phyloP scores from a whole-genome alignment of 495 filamentous ascomycete species.

The Penicillium steckii region DNA sequence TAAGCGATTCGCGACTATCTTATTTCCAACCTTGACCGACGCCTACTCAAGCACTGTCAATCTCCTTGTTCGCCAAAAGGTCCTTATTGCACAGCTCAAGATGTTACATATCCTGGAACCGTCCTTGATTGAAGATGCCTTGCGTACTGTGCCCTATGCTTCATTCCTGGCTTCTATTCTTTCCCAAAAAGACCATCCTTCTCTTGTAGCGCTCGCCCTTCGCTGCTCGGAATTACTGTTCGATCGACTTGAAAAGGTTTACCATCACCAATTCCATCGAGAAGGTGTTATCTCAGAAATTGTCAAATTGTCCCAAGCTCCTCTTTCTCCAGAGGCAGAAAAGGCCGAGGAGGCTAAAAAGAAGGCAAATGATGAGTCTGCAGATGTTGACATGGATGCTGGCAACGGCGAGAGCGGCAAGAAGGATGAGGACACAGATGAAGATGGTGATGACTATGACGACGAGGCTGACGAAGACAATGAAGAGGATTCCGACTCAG shows the following conservation, averaged over 20 bases:
- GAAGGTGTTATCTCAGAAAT: conserved; percentile 97
- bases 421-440: conserved; percentile 53
- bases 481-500: conserved; percentile 69
- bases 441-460: conserved; percentile 58
- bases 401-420: conserved; percentile 26
- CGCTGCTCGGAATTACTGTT: conserved; percentile 87
- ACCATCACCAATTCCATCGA: conserved; percentile 94
- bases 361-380: conserved; percentile 2
- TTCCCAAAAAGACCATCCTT: conserved; percentile 90
- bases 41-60: conserved; percentile 99
- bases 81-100: conserved; percentile 90
- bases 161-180: conserved; percentile 95
- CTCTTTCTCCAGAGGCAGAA: conserved; percentile 40
- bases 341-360: conserved; percentile 1
- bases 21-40: conserved; percentile 96
- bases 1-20: conserved; percentile 86
- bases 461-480: conserved; percentile 60
- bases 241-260: conserved; percentile 78
- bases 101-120: conserved; percentile 96
- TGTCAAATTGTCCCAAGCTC: conserved; percentile 63
- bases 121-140: conserved; percentile 77
- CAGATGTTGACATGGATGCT: conserved; percentile 21
- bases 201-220: conserved; percentile 80
- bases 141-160: conserved; percentile 93
- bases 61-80: conserved; percentile 94